Percentiles rank a stretch among this genome's conserved stretches.
These are phyloP conservation scores for Stachybotrys echinatus DNA, from an alignment of 2,329 filamentous ascomycete species.

Conservation along the genomic window DNA sequence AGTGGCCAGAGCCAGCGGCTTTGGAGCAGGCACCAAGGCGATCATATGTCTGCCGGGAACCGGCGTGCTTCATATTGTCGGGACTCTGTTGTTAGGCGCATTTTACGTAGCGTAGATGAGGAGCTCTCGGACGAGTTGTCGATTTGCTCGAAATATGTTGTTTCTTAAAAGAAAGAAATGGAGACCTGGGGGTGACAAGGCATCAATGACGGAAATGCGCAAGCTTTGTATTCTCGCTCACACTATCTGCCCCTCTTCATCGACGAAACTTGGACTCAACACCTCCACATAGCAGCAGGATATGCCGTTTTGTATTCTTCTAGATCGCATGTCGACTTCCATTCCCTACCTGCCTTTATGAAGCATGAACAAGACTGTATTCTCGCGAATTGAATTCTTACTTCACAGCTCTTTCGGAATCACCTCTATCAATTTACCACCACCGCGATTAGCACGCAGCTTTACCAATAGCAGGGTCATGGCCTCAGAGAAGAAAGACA, in stretches of 20 bases:
- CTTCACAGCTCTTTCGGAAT: too few relatives aligned
- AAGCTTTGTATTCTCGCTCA: too few relatives aligned
- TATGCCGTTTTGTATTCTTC: too few relatives aligned
- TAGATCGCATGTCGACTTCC: too few relatives aligned
- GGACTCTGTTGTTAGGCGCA: neutral
- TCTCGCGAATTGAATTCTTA: too few relatives aligned
- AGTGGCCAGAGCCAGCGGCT: too few relatives aligned
- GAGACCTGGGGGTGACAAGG: neutral
- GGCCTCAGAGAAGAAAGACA: neutral
- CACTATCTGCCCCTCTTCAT: neutral
- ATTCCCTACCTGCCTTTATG: too few relatives aligned
- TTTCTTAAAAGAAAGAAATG: neutral
- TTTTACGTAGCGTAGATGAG: neutral
- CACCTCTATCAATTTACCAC: too few relatives aligned
- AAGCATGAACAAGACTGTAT: too few relatives aligned
- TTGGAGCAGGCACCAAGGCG: neutral
- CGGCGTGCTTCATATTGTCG: neutral
- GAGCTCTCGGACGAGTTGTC: neutral
- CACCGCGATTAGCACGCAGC: neutral
- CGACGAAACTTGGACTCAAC: neutral
- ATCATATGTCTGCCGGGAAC: neutral
- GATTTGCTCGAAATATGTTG: neutral
- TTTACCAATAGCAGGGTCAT: neutral
- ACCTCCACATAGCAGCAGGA: too few relatives aligned
- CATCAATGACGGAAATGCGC: too few relatives aligned